Percentiles rank a stretch among this genome's conserved stretches.
These are phyloP conservation scores for Fomitopsis schrenkii DNA, from an alignment of 1,284 basidiomycete species.

Conservation along the genomic window DNA sequence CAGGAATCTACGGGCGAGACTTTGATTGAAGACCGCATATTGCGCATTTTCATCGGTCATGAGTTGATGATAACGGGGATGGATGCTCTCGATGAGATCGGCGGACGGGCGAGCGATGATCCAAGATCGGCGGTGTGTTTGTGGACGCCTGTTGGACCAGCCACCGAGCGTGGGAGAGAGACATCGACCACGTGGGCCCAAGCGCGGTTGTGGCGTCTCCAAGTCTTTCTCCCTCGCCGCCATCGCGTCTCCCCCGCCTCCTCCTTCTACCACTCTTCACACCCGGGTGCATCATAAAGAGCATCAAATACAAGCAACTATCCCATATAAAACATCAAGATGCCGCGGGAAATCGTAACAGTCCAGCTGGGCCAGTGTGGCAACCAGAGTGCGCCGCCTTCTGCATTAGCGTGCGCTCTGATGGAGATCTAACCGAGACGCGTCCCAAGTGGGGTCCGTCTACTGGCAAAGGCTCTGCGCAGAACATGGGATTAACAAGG, in stretches of 20 bases:
- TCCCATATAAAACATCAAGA: slow-evolving; percentile 23
- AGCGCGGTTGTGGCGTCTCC: neutral
- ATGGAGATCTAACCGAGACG: slow-evolving; percentile 16
- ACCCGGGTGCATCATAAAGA: too few relatives aligned
- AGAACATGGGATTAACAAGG: slow-evolving; percentile 93
- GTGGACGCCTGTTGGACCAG: neutral
- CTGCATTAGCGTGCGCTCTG: slow-evolving; percentile 9
- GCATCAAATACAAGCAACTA: too few relatives aligned
- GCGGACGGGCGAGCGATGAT: too few relatives aligned
- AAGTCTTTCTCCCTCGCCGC: neutral
- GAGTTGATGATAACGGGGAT: too few relatives aligned
- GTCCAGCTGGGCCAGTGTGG: slow-evolving; percentile 93
- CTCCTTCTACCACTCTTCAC: neutral
- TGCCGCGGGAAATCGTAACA: slow-evolving; percentile 88
- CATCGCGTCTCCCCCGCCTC: neutral
- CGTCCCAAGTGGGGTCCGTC: slow-evolving; percentile 72
- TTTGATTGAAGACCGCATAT: slow-evolving; percentile 41
- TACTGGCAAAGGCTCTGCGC: slow-evolving; percentile 96
- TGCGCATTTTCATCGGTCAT: neutral
- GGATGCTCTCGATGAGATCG: too few relatives aligned
- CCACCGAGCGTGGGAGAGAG: neutral
- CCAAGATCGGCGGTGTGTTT: neutral
- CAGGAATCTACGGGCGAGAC: slow-evolving; percentile 39
- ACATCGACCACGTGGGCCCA: neutral
- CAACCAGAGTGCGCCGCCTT: slow-evolving; percentile 76